Percentiles rank a stretch among this genome's conserved stretches.
These are phyloP conservation scores for Penicillium sp. DNA, from an alignment of 2,329 filamentous ascomycete genomes.

Conservation along the genomic window DNA sequence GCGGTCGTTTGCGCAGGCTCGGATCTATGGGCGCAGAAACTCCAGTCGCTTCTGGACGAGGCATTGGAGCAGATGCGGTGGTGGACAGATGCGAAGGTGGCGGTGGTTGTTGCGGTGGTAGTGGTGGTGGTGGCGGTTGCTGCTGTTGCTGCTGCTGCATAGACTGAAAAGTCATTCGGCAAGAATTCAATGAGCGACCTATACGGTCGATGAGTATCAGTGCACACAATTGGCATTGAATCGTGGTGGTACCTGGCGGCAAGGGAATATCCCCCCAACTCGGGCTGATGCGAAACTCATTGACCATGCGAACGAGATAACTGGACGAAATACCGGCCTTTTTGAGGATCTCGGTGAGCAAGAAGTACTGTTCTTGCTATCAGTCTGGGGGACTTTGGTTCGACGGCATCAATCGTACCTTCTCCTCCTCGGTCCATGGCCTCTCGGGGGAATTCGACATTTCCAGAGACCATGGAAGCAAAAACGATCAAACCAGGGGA, in stretches of 20 bases:
- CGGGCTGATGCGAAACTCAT: slow-evolving; percentile 34
- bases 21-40: slow-evolving; percentile 24
- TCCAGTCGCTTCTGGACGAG: slow-evolving; percentile 21
- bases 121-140: slow-evolving; percentile 2
- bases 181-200: slow-evolving; percentile 40
- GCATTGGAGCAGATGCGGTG: slow-evolving; percentile 16
- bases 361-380: slow-evolving; percentile 31
- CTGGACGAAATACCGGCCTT: slow-evolving; percentile 35
- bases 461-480: slow-evolving; percentile 35
- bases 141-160: slow-evolving; percentile 25
- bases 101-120: slow-evolving; percentile 2
- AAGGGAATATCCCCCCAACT: slow-evolving; percentile 40
- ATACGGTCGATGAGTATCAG: neutral
- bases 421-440: slow-evolving; percentile 44
- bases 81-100: slow-evolving; percentile 7
- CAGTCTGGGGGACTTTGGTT: neutral
- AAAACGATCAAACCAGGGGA: no score
- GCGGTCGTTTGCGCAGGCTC: slow-evolving; percentile 29
- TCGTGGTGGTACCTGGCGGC: slow-evolving; percentile 35
- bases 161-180: slow-evolving; percentile 30
- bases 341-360: slow-evolving; percentile 42
- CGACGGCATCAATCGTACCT: slow-evolving; percentile 28
- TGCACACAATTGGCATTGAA: neutral
- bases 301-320: slow-evolving; percentile 36
- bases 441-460: slow-evolving; percentile 42